Base-by-base conservation (phyloP, 75 land plant species). In the Selaginella tamariscina region DNA sequence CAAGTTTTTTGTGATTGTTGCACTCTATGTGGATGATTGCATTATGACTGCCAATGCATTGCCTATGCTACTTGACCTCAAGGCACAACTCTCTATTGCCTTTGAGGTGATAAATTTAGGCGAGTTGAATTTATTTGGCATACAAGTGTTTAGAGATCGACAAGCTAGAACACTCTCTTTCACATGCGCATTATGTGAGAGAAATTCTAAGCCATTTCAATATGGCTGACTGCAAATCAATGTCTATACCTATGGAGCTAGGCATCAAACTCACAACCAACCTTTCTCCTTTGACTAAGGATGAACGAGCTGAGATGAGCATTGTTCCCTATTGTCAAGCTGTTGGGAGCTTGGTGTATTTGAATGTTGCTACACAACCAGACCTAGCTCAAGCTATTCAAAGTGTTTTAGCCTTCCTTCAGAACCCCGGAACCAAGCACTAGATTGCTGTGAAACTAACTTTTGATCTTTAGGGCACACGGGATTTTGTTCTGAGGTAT, bases 1-100 rank as follows among this genome's bases (percentile, higher is more conserved):
- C 23, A 27, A 59, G 26, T n/a, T 59, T 5, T 26, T 59, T 59
- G 62, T 59, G 27, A 59, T 59, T 59, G 62, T 59, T 21, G 62
- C 62, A 21, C 26, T 59, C 8, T 59, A 59, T 26, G 62, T 59
- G 8, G 62, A 59, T n/a, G n/a, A n/a, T n/a, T n/a, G n/a, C n/a
- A n/a, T n/a, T n/a, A n/a, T n/a, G 21, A 59, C 21, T 59, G 62
- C 26, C 8, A 9, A 21, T 2, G 8, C 8, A 9, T n/a, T 59
- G 62, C 62, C 62, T 59, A 23, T 26, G 26, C 26, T 59, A 23
- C 62, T 59, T n/a, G 8, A 5, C 8, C 24, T 59, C 23, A 59
- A 59, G 26, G 5, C 23, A 5, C 5, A 59, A 23, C 62, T 59
- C 62, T 59, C n/a, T 26, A 23, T 21, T 23, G 62, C 8, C 9